Evolutionary conservation across 495 filamentous ascomycete genomes (phyloP).

Genomic region (Penicillium goetzii): DNA sequence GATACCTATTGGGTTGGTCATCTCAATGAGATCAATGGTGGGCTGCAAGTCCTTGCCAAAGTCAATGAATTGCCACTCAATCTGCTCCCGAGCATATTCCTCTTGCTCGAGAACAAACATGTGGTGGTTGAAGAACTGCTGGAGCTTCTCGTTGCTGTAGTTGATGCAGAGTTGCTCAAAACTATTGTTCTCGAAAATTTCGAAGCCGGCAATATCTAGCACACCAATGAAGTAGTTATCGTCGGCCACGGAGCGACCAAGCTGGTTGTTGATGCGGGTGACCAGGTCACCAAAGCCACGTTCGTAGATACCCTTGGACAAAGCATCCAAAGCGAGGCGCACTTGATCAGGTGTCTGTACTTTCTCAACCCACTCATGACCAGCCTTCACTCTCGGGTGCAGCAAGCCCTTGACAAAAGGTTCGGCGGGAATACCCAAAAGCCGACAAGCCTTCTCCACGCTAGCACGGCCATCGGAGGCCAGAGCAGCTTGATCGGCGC

Average conservation of each 20-base stretch:
- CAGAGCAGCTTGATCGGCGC: slow-evolving; percentile 87
- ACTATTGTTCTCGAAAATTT: slow-evolving; percentile 97
- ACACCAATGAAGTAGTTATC: slow-evolving; percentile 97
- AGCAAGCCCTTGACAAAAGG: slow-evolving; percentile 86
- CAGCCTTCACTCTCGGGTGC: slow-evolving; percentile 92
- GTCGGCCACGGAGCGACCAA: slow-evolving; percentile 82
- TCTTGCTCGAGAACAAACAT: slow-evolving; percentile 99
- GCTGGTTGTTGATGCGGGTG: slow-evolving; percentile 83
- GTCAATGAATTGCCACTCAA: slow-evolving; percentile 99
- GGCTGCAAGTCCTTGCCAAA: slow-evolving; percentile 97
- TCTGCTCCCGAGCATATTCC: slow-evolving; percentile 96
- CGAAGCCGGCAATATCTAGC: slow-evolving; percentile 98
- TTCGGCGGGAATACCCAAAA: slow-evolving; percentile 83
- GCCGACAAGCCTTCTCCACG: slow-evolving; percentile 74
- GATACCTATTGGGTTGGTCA: slow-evolving; percentile 96
- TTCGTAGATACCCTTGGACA: slow-evolving; percentile 97
- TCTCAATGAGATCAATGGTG: slow-evolving; percentile 95
- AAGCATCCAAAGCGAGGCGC: slow-evolving; percentile 82
- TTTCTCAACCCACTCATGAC: slow-evolving; percentile 97
- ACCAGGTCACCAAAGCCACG: slow-evolving; percentile 94
- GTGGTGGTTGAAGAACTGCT: slow-evolving; percentile 99
- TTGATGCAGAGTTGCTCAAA: slow-evolving; percentile 99
- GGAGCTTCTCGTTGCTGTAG: slow-evolving; percentile 98
- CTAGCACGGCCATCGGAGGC: slow-evolving; percentile 70
- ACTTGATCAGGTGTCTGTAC: slow-evolving; percentile 97